Evolutionary conservation across 2,329 filamentous ascomycete species (phyloP).

Genomic region (Penicillium sp.): DNA sequence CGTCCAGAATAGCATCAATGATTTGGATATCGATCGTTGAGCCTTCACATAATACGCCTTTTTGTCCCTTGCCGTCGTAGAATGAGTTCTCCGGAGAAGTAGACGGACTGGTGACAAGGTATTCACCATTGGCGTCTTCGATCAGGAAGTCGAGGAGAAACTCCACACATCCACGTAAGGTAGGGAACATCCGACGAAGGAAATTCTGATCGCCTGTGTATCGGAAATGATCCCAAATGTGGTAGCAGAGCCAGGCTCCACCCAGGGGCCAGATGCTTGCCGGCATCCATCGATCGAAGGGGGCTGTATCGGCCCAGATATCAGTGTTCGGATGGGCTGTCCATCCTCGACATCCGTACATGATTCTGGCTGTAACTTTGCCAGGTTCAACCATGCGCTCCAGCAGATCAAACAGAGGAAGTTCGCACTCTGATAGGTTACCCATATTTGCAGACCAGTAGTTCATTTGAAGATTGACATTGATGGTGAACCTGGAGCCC

Average conservation of each 20-base stretch:
- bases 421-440: constrained; percentile 38
- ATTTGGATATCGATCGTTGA: constrained; percentile 44
- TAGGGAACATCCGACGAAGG: constrained; percentile 18
- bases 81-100: constrained; percentile 27
- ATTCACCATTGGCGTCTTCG: constrained; percentile 17
- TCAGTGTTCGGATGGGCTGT: constrained; percentile 52
- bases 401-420: constrained; percentile 38
- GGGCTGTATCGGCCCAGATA: constrained; percentile 50
- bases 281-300: constrained; percentile 41
- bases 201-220: constrained; percentile 35
- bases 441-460: constrained; percentile 51
- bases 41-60: constrained; percentile 30
- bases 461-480: constrained; percentile 57
- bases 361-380: constrained; percentile 43
- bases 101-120: constrained; percentile 23
- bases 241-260: constrained; percentile 53
- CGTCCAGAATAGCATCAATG: constrained; percentile 33
- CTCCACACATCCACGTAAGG: constrained; percentile 24
- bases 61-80: constrained; percentile 17
- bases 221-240: constrained; percentile 51
- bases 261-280: constrained; percentile 37
- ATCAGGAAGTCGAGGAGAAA: constrained; percentile 27
- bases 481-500: constrained; percentile 50
- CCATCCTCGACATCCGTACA: constrained; percentile 51
- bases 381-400: constrained; percentile 35